Evolutionary conservation across 495 filamentous ascomycete species (phyloP), one percentile per base, ranked within the genome.

Genomic region (Aspergillus nidulans): DNA sequence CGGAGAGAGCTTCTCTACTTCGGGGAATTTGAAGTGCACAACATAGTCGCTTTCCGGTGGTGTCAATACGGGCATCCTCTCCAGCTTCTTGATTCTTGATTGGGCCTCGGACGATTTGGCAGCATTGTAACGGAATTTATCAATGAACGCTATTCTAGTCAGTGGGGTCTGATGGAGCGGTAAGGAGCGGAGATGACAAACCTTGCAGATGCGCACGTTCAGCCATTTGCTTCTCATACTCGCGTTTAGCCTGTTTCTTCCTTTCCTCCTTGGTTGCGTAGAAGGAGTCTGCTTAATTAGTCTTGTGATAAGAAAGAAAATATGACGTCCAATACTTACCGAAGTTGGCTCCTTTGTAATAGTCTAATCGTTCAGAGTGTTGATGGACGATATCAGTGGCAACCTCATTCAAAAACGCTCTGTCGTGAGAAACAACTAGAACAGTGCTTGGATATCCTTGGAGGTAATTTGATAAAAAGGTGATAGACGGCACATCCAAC

Each of bases 401-500:
- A 25, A 99, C 88, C 77, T 99, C 94, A 77, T 99, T 96, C 51
- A 99, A 77, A 79, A 99, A 99, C 3, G 95, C 91, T 79, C 94
- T 83, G 82, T 99, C 94, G 85, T 99, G 94, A 73, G 90, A 95
- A 55, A 99, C 94, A 49, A 99, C 95, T 8, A 99, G 81, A 19
- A 99, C 82, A 7, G 94, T 97, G 67, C 90, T 95, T 3, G 92
- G 91, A 67, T 99, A 99, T 42, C 78, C 77, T 66, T 96, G 90
- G 6, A 99, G 88, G 63, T 99, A 99, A 64, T 90, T 96, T 13
- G 94, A 89, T 65, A 99, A 80, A 84, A 97, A 99, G 48, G 94
- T 96, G 61, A 97, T 97, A n/a, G 95, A 97, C 6, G 94, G 95
- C 57, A 97, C 94, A 72, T 99, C 94, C 90, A 99, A 92, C 94